Evolutionary conservation across 1,284 basidiomycete species (phyloP).

Genomic region (Sporisorium exsertum): DNA sequence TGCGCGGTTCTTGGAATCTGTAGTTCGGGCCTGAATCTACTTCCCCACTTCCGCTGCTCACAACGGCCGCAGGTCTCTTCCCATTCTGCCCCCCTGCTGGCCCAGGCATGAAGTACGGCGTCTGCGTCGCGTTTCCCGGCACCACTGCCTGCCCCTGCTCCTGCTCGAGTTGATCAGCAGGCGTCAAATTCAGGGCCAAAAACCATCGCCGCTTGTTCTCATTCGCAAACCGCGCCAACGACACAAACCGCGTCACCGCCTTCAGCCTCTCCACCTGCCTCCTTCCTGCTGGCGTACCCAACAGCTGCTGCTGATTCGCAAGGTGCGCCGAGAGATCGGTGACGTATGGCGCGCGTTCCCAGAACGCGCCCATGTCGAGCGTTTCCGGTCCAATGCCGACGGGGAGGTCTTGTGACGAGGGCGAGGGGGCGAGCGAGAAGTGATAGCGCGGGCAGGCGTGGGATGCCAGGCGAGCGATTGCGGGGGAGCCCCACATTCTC

Average conservation of each 20-base stretch:
- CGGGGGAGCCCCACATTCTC: conserved; percentile 57
- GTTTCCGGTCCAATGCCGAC: conserved; percentile 34
- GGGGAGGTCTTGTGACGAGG: conserved; percentile 6
- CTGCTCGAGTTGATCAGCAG: conserved; percentile 21
- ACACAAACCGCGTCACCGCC: conserved; percentile 59
- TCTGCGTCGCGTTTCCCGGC: conserved; percentile 34
- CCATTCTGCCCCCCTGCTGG: not conserved
- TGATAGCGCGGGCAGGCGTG: conserved; percentile 58
- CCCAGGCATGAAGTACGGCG: conserved; percentile 29
- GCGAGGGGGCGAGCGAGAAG: conserved; percentile 55
- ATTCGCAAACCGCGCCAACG: conserved; percentile 61
- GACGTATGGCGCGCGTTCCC: conserved; percentile 63
- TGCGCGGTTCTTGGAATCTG: conserved; percentile 25
- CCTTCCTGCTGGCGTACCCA: not conserved
- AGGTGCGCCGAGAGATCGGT: conserved; percentile 39
- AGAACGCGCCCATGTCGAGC: conserved; percentile 55
- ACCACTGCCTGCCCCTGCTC: conserved; percentile 8
- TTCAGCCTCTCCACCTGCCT: conserved; percentile 14
- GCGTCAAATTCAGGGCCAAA: conserved; percentile 58
- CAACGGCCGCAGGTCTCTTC: conserved; percentile 1
- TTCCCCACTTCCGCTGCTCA: not conserved
- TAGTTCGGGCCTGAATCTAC: conserved; percentile 35
- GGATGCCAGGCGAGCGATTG: conserved; percentile 47
- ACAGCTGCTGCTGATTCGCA: not conserved
- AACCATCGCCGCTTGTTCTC: conserved; percentile 64